phyloP scores from a whole-genome alignment of 176 grass and related monocot species.

The Musa schizocarpa region DNA sequence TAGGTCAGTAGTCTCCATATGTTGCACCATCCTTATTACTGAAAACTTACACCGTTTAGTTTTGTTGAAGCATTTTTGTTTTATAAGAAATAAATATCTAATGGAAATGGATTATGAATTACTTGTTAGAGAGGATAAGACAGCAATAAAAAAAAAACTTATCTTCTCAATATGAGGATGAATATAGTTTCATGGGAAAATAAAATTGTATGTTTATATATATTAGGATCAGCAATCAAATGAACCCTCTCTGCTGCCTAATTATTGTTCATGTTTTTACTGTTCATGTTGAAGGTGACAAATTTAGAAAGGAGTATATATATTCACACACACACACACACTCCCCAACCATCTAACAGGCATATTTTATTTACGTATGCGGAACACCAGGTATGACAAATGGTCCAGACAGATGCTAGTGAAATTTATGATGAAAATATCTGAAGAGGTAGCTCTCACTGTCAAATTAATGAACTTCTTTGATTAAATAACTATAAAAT shows the following conservation, averaged over 20 bases:
- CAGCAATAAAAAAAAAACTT: neutral
- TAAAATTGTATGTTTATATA: too few relatives aligned
- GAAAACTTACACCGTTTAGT: neutral
- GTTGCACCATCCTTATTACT: neutral
- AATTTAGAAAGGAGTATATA: too few relatives aligned
- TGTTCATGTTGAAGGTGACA: too few relatives aligned
- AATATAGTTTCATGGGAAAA: neutral
- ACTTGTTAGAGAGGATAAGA: neutral
- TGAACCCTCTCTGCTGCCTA: too few relatives aligned
- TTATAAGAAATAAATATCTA: neutral
- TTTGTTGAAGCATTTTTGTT: neutral
- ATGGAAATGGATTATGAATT: neutral
- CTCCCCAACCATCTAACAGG: neutral
- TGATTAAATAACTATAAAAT: neutral
- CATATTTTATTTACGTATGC: neutral
- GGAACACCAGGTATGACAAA: too few relatives aligned
- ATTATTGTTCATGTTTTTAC: too few relatives aligned
- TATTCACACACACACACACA: neutral
- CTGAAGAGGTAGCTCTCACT: too few relatives aligned
- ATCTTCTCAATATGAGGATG: neutral
- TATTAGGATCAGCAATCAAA: too few relatives aligned
- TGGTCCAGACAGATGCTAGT: too few relatives aligned
- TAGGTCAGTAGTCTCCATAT: neutral
- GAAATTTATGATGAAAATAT: too few relatives aligned
- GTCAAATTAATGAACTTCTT: neutral